Base-by-base conservation (phyloP, 2,329 filamentous ascomycete genomes). In the Exserohilum turcica region DNA sequence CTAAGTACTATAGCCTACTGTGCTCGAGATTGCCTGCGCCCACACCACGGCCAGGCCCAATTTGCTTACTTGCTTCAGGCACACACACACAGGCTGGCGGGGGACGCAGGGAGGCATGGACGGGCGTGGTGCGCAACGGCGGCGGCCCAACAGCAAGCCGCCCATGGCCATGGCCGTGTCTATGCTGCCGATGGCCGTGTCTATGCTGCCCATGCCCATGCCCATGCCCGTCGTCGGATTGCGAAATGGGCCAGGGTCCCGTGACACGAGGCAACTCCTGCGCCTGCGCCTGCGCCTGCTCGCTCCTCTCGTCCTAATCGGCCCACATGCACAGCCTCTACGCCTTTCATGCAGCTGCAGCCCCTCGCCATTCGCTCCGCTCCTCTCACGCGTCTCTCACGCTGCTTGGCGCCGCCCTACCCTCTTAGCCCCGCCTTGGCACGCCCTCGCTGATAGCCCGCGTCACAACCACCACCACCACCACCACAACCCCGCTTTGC, bases 311-410 rank as follows among this genome's bases (percentile, higher is more conserved):
- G 51, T 40, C 64, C 53, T 52, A 33, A 46, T 48, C 50, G 43
- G 43, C 44, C 28, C 49, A 48, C 49, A 43, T 60, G 56, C 69
- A 70, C 67, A 70, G 69, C 68, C 69, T 68, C 69, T 60, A 58
- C 64, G 68, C 68, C 67, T 54, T 40, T 62, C 61, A 67, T 64
- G 65, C 65, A 65, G 37, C 56, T 19, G 37, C 38, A 60, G 44
- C 42, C 44, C 46, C 54, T 43, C 37, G 43, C 52, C 43, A 59
- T 63, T 61, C 52, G 59, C 58, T 65, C 60, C 63, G 61, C 60
- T 57, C 37, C 16, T 38, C 33, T 48, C 39, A 47, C 53, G 39
- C 54, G 53, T 40, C 49, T 48, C 50, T 51, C 49, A 58, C 48
- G 48, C 49, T 21, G 13, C 51, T 54, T 54, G 51, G 43, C 43